A percentile compares a stretch with the other conserved stretches of the same genome.
Conservation (phyloP, 1,284 basidiomycete species). For the Agroathelia rolfsii region DNA sequence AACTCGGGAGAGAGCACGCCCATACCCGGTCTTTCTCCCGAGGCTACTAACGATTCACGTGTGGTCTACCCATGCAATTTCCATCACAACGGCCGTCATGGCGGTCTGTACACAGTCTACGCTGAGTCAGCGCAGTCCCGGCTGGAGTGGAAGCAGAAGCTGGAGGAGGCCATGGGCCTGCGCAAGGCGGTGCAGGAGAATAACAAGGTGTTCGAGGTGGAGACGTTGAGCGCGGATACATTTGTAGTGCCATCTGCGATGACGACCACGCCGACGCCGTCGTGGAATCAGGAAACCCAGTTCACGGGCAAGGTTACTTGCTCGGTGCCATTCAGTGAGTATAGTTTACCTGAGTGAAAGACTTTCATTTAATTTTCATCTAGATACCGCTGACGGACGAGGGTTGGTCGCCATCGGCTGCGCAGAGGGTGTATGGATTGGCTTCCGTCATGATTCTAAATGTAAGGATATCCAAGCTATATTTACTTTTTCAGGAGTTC, state of each 20-base stretch:
- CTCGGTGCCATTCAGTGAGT: slow-evolving; percentile 85
- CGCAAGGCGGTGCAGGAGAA: slow-evolving; percentile 83
- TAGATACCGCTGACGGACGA: slow-evolving; percentile 75
- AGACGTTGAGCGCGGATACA: slow-evolving; percentile 77
- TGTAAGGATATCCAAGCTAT: slow-evolving; percentile 41
- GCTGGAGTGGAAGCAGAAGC: slow-evolving; percentile 80
- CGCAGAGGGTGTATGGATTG: slow-evolving; percentile 95
- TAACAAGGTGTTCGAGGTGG: slow-evolving; percentile 87
- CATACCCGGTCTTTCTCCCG: slow-evolving; percentile 26
- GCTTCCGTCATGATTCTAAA: slow-evolving; percentile 77
- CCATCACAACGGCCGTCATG: slow-evolving; percentile 75
- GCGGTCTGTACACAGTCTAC: slow-evolving; percentile 78
- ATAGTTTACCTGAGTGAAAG: neutral
- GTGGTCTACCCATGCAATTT: slow-evolving; percentile 78
- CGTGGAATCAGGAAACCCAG: slow-evolving; percentile 61
- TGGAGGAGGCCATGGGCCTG: slow-evolving; percentile 81
- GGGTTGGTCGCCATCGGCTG: slow-evolving; percentile 88
- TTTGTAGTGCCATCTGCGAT: slow-evolving; percentile 65
- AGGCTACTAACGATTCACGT: slow-evolving; percentile 50
- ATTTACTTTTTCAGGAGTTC: too few relatives aligned
- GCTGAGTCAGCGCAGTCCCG: slow-evolving; percentile 72
- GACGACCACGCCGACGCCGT: slow-evolving; percentile 33
- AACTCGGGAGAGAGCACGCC: slow-evolving; percentile 22
- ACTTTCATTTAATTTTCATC: slow-evolving; percentile 6
- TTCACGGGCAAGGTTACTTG: slow-evolving; percentile 89